Evolutionary conservation across 768 basidiomycete species (phyloP).

Genomic region (Russula ochroleuca): DNA sequence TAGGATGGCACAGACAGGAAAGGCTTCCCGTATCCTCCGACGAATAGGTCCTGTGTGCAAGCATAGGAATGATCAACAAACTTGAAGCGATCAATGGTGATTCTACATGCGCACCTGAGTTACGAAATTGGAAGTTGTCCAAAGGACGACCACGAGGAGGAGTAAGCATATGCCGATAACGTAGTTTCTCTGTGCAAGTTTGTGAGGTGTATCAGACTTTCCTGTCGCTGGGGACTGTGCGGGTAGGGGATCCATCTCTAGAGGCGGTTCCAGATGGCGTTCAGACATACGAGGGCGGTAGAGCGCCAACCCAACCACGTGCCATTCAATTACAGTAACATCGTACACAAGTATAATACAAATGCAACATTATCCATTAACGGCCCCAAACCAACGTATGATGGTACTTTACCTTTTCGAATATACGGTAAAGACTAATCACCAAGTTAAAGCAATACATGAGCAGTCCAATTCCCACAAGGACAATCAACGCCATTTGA

Average conservation of each 20-base stretch:
- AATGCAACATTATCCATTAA: neutral
- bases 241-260: constrained; percentile 26
- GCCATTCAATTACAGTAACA: neutral
- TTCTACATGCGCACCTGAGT: constrained; percentile 55
- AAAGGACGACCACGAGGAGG: constrained; percentile 72
- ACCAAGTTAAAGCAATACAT: constrained; percentile 82
- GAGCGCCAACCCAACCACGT: neutral
- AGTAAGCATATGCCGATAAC: constrained; percentile 63
- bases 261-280: constrained; percentile 1
- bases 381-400: constrained; percentile 25
- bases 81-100: neutral
- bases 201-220: constrained; percentile 1
- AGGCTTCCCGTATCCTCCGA: constrained; percentile 80
- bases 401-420: constrained; percentile 83
- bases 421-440: constrained; percentile 81
- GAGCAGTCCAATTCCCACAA: constrained; percentile 72
- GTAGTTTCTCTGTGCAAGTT: constrained; percentile 38
- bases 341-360: neutral
- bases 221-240: neutral
- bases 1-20: constrained; percentile 59
- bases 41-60: constrained; percentile 41
- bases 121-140: constrained; percentile 86
- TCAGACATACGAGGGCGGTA: constrained; percentile 1
- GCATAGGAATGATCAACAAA: constrained; percentile 6
- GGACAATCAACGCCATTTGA: constrained; percentile 71